Percentiles rank a stretch among this genome's conserved stretches.
phyloP scores from a whole-genome alignment of 129 eudicot species.

The Chrysanthemum seticuspe region DNA sequence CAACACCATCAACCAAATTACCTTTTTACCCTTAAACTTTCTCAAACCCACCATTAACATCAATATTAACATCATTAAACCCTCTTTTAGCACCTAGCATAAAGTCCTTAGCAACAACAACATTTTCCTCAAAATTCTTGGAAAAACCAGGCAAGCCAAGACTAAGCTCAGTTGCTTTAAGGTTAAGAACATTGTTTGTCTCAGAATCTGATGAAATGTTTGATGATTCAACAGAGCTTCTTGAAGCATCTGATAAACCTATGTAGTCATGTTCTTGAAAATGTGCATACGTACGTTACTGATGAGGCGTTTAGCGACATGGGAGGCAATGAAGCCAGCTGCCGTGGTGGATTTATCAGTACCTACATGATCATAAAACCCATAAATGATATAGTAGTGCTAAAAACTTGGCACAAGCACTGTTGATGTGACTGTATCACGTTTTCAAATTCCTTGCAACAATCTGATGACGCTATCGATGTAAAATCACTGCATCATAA shows the following conservation, averaged over 20 bases:
- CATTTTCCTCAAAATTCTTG: constrained; percentile 36
- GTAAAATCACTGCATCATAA: no score
- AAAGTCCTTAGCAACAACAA: constrained; percentile 50
- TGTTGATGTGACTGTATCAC: no score
- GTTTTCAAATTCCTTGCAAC: no score
- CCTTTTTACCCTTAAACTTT: constrained; percentile 28
- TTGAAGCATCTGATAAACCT: constrained; percentile 68
- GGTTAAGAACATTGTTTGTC: constrained; percentile 42
- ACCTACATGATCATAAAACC: no score
- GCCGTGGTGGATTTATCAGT: no score
- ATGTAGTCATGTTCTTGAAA: constrained; percentile 88
- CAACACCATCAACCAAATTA: constrained; percentile 16
- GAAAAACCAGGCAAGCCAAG: constrained; percentile 94
- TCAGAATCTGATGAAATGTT: constrained; percentile 35
- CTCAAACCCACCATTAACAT: constrained; percentile 50
- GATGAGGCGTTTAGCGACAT: no score
- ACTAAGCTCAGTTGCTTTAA: constrained; percentile 80
- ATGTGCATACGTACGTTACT: no score
- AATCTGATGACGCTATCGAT: no score
- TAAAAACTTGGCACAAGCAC: no score
- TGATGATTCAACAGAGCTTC: constrained; percentile 40
- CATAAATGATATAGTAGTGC: no score
- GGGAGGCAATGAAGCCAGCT: no score
- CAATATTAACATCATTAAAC: constrained; percentile 59
- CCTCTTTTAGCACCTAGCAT: constrained; percentile 77